Evolutionary conservation across 1,284 basidiomycete species (phyloP).

Genomic region (Sanghuangporus baumii): DNA sequence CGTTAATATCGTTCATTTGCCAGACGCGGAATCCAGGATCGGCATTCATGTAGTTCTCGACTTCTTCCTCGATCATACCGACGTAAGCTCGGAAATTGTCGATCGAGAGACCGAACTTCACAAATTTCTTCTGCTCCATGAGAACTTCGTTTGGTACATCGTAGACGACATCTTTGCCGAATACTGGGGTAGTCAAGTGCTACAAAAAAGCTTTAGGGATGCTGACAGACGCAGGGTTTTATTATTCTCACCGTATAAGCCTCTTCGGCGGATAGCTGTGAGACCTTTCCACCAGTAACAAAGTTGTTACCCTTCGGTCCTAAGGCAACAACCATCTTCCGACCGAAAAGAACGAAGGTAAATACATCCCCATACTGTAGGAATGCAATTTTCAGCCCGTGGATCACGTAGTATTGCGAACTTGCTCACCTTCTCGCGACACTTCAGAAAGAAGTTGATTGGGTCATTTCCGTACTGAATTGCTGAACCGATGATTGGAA

Average conservation of each 20-base stretch:
- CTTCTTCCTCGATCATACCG: slow-evolving; percentile 85
- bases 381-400: not conserved
- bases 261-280: slow-evolving; percentile 92
- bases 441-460: slow-evolving; percentile 68
- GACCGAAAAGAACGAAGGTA: slow-evolving; percentile 88
- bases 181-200: slow-evolving; percentile 88
- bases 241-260: slow-evolving; percentile 75
- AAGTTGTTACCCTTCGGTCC: slow-evolving; percentile 94
- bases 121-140: slow-evolving; percentile 99
- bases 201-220: slow-evolving; percentile 27
- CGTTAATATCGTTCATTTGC: slow-evolving; percentile 57
- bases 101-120: slow-evolving; percentile 88
- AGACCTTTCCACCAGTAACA: slow-evolving; percentile 89
- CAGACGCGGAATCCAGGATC: slow-evolving; percentile 57
- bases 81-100: slow-evolving; percentile 93
- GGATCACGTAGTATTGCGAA: not conserved
- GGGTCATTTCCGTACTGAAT: slow-evolving; percentile 78
- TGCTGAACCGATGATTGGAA: slow-evolving; percentile 76
- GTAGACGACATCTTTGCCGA: slow-evolving; percentile 97
- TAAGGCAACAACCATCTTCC: slow-evolving; percentile 87
- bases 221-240: not conserved
- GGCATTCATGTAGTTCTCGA: slow-evolving; percentile 61
- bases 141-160: slow-evolving; percentile 94
- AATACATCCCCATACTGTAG: slow-evolving; percentile 71
- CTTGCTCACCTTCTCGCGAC: slow-evolving; percentile 72